Conservation (phyloP, 2,329 filamentous ascomycete genomes). For the Daldinia eschscholtzii region DNA sequence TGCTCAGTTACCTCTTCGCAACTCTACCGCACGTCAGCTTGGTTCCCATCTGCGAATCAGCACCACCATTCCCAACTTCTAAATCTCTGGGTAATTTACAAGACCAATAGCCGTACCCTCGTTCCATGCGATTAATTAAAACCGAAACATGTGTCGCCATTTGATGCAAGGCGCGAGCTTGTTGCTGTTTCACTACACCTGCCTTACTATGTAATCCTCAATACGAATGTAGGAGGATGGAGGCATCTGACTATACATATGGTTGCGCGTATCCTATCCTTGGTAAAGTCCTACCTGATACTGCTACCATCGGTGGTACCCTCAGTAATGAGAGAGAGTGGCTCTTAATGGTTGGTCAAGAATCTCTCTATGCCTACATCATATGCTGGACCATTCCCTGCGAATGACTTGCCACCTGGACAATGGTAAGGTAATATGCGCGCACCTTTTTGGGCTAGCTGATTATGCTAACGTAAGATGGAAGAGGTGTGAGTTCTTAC, state of each 20-base stretch:
- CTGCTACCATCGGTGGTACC: conserved; percentile 10
- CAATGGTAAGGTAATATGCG: conserved; percentile 6
- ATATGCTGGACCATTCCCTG: conserved; percentile 7
- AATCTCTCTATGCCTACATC: conserved; percentile 1
- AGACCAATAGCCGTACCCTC: conserved; percentile 32
- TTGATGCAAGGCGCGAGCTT: conserved; percentile 20
- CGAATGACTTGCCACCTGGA: conserved; percentile 18
- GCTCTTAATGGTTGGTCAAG: conserved; percentile 1
- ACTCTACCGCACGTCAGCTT: conserved; percentile 17
- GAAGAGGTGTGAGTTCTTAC: neutral
- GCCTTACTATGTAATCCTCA: conserved; percentile 10
- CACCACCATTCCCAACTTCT: conserved; percentile 4
- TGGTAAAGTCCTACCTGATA: neutral
- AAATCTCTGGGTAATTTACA: conserved; percentile 10
- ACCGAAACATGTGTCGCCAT: conserved; percentile 28
- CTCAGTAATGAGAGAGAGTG: neutral
- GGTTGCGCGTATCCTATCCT: conserved; percentile 7
- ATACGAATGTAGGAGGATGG: conserved; percentile 5
- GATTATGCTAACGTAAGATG: conserved; percentile 2
- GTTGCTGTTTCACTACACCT: conserved; percentile 13
- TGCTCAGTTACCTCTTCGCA: conserved; percentile 13
- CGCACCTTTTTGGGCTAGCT: neutral
- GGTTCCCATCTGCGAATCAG: conserved; percentile 28
- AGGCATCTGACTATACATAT: conserved; percentile 11
- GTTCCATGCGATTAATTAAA: conserved; percentile 31